Evolutionary conservation across 306 rosid genomes (phyloP), one percentile per base, ranked within the genome.

Genomic region (Sesbania bispinosa): DNA sequence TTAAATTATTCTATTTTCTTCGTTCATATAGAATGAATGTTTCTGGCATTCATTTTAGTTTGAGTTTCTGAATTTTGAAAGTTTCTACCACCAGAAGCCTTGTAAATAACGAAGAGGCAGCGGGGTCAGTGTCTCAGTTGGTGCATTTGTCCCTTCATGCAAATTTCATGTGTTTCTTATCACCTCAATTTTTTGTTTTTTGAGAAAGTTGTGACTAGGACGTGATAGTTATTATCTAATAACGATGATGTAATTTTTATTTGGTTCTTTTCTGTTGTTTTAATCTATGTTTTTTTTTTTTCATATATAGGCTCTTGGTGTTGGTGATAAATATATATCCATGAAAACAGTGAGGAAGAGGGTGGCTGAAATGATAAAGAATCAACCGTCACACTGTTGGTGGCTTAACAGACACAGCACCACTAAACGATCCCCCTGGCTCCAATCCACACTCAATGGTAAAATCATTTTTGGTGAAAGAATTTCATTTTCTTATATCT

Each of bases 401-500:
- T 85, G 93, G 96, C 84, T 88, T 77, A 93, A 89, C 47, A 82
- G 77, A 42, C 83, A 41, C 58, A 81, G 33, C 81, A 72, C 48
- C 57, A 63, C 83, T 16, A 85, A 21, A 48, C 77, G 96, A 52
- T 83, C 96, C 10, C 87, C 86, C 41, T 88, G 96, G 96, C 89
- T 92, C 62, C 96, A 90, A 73, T 83, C 92, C 55, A 82, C 96
- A 69, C 86, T 90, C 4, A 69, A 74, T 9, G 98, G 96, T n/a
- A n/a, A n/a, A n/a, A n/a, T n/a, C n/a, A n/a, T n/a, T n/a, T n/a
- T n/a, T n/a, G n/a, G n/a, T 55, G 23, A 23, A 52, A 45, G 0
- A 30, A 23, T 29, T 72, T 64, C 20, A 5, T 58, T 61, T 53
- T n/a, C n/a, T n/a, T n/a, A n/a, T n/a, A n/a, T n/a, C n/a, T n/a